phyloP scores from a whole-genome alignment of 371 early-diverging fungal species.

The Rhizopus stolonifer region DNA sequence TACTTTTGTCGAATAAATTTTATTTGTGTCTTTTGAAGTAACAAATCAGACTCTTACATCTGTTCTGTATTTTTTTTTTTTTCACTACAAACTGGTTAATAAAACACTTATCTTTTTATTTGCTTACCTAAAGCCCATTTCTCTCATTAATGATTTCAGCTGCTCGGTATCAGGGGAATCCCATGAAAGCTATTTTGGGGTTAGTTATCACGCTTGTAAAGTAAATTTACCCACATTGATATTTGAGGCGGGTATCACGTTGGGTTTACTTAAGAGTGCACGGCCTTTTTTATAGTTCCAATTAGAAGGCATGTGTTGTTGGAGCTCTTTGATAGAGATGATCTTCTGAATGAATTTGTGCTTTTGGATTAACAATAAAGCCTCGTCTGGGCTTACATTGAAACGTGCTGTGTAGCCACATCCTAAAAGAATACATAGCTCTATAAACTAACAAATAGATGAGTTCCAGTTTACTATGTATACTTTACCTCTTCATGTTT shows the following conservation, averaged over 20 bases:
- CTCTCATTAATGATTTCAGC: too few relatives aligned
- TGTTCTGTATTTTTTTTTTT: too few relatives aligned
- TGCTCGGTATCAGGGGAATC: too few relatives aligned
- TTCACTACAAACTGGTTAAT: too few relatives aligned
- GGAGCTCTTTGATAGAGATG: conserved; percentile 66
- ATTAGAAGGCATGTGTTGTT: conserved; percentile 79
- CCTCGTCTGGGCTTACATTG: conserved; percentile 95
- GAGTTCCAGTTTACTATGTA: too few relatives aligned
- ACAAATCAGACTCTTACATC: too few relatives aligned
- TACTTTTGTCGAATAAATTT: too few relatives aligned
- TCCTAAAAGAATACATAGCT: conserved; percentile 98
- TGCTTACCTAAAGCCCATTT: too few relatives aligned
- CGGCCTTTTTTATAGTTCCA: conserved; percentile 95
- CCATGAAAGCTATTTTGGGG: too few relatives aligned
- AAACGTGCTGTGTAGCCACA: conserved; percentile 99
- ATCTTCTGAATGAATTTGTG: conserved; percentile 82
- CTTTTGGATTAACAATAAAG: conserved; percentile 84
- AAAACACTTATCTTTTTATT: too few relatives aligned
- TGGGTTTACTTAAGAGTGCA: conserved; percentile 83
- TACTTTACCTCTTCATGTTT: conserved; percentile 62
- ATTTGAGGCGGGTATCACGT: conserved; percentile 65
- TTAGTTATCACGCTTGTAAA: too few relatives aligned
- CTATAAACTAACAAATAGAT: conserved; percentile 85
- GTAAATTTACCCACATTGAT: conserved; percentile 47
- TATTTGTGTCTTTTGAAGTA: too few relatives aligned